Evolutionary conservation across 164 flowering plant species (phyloP).

Genomic region (Chimonanthus praecox): DNA sequence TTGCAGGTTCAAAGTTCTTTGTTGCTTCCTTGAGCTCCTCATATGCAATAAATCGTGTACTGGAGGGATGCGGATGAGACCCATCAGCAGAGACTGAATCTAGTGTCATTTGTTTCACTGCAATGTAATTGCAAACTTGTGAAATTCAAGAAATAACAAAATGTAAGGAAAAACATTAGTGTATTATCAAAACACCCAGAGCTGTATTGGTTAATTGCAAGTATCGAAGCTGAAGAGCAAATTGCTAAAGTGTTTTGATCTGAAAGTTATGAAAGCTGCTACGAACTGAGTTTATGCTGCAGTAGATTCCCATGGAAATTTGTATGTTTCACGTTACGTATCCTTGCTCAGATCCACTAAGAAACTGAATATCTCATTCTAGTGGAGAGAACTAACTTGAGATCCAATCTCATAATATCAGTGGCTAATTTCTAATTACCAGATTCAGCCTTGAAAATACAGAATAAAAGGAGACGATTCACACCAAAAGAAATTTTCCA

Average conservation of each 20-base stretch:
- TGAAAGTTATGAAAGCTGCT: neutral
- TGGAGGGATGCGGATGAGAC: constrained; percentile 73
- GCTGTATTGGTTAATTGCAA: neutral
- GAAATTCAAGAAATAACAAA: neutral
- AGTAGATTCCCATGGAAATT: too few relatives aligned
- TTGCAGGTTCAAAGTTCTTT: constrained; percentile 71
- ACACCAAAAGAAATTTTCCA: too few relatives aligned
- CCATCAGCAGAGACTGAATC: constrained; percentile 47
- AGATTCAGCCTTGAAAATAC: too few relatives aligned
- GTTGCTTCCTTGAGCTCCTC: constrained; percentile 95
- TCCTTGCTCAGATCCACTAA: too few relatives aligned
- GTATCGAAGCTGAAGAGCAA: neutral
- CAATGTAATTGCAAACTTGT: neutral
- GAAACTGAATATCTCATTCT: too few relatives aligned
- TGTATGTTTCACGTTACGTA: too few relatives aligned
- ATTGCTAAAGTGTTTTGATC: neutral
- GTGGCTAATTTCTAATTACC: too few relatives aligned
- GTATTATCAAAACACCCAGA: neutral
- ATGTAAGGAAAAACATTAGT: neutral
- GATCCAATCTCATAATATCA: too few relatives aligned
- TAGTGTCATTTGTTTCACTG: constrained; percentile 50
- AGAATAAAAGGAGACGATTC: too few relatives aligned
- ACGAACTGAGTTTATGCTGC: too few relatives aligned
- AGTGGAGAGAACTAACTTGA: too few relatives aligned
- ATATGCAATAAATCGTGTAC: constrained; percentile 77